Percentiles rank a stretch among this genome's conserved stretches.
Evolutionary conservation across 345 rosid species (phyloP).

Genomic region (Lumnitzera racemosa): DNA sequence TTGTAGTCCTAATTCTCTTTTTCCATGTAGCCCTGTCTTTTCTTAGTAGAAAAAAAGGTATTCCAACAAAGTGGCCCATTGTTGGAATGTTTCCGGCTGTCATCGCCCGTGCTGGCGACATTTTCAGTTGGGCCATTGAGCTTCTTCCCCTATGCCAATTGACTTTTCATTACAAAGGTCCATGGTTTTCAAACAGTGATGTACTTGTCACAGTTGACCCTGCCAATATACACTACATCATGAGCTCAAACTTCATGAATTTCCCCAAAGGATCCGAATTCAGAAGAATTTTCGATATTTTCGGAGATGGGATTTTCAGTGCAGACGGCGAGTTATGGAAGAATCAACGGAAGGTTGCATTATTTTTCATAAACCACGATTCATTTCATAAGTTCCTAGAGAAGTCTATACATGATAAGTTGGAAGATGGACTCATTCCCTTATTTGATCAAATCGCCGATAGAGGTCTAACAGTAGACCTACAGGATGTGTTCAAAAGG

Average conservation of each 20-base stretch:
- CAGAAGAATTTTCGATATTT: constrained; percentile 39
- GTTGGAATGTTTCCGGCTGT: constrained; percentile 55
- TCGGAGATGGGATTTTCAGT: constrained; percentile 58
- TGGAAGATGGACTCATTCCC: constrained; percentile 35
- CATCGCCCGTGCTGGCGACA: constrained; percentile 13
- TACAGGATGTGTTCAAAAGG: constrained; percentile 42
- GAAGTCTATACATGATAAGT: constrained; percentile 22
- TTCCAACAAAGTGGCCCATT: constrained; percentile 38
- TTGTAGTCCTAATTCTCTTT: constrained; percentile 23
- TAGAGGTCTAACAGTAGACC: constrained; percentile 21
- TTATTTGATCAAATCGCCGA: constrained; percentile 32
- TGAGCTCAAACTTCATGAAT: constrained; percentile 49
- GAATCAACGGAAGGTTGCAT: constrained; percentile 33
- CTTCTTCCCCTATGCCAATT: constrained; percentile 14
- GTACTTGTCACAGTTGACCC: constrained; percentile 42
- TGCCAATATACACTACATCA: constrained; percentile 42
- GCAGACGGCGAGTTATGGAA: constrained; percentile 41
- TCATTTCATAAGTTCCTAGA: constrained; percentile 22
- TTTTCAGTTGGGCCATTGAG: constrained; percentile 26
- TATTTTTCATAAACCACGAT: constrained; percentile 20
- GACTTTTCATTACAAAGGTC: constrained; percentile 34
- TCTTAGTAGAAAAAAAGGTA: constrained; percentile 10
- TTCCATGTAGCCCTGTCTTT: constrained; percentile 17
- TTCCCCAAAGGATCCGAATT: constrained; percentile 54
- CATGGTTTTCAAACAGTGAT: constrained; percentile 24